Evolutionary conservation across 176 grass and related monocot species (phyloP).

Genomic region (Triticum urartu): DNA sequence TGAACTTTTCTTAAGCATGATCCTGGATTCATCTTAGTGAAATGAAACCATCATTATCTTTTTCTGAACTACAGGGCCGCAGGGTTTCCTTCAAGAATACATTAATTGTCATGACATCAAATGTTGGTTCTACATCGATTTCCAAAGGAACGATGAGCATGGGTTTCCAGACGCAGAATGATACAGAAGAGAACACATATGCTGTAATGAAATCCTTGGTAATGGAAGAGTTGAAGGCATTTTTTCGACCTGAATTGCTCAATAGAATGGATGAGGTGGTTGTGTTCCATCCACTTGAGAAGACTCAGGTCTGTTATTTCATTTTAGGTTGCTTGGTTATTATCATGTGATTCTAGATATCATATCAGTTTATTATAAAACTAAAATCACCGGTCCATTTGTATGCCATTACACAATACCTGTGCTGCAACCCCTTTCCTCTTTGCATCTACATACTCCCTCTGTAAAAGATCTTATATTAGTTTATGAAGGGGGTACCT

Average conservation of each 20-base stretch:
- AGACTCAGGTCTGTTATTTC: slow-evolving; percentile 60
- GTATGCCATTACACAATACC: background rate
- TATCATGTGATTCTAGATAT: slow-evolving; percentile 7
- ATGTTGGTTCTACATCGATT: slow-evolving; percentile 88
- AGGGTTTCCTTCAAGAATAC: slow-evolving; percentile 97
- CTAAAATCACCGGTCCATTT: background rate
- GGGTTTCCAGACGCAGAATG: slow-evolving; percentile 65
- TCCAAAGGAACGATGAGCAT: slow-evolving; percentile 60
- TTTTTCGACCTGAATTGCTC: slow-evolving; percentile 89
- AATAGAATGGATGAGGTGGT: slow-evolving; percentile 98
- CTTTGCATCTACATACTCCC: background rate
- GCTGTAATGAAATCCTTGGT: slow-evolving; percentile 74
- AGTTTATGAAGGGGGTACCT: background rate
- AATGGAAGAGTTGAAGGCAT: slow-evolving; percentile 80
- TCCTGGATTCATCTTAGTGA: background rate
- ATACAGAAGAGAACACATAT: slow-evolving; percentile 61
- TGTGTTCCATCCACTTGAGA: slow-evolving; percentile 87
- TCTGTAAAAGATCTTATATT: no score
- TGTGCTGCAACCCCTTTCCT: background rate
- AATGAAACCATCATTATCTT: background rate
- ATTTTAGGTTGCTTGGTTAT: background rate
- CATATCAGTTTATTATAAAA: background rate
- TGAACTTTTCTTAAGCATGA: slow-evolving; percentile 27
- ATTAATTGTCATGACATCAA: slow-evolving; percentile 96
- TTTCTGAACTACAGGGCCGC: slow-evolving; percentile 58